Evolutionary conservation across 2,329 filamentous ascomycete species (phyloP), one percentile per base, ranked within the genome.

Genomic region (Neoascochyta sp.): DNA sequence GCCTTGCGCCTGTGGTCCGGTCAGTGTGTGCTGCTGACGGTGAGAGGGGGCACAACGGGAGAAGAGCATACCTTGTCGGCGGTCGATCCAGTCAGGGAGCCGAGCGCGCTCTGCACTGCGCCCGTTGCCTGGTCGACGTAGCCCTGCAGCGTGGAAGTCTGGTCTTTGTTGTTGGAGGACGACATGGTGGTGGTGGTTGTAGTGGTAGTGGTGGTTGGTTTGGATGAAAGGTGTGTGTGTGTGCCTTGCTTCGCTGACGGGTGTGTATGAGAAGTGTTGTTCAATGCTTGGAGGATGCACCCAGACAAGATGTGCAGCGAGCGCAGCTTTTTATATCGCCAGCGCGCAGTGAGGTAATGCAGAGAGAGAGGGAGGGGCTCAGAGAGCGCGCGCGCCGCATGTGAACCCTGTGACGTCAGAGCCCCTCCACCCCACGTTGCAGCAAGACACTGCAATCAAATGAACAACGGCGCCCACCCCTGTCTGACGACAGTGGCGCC

Each of bases 131-230:
- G 75, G 73, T 89, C 59, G 27, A 63, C 43, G 41, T 59, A 52
- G 34, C 85, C 83, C 73, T 90, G 77, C 56, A 89, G 74, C 43
- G 88, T 92, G 42, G 86, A 93, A 47, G 82, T 76, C 30, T 73
- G 59, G 43, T 60, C 48, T 27, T 55, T 55, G 58, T 72, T 70
- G 67, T 71, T 69, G 66, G 71, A 66, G 55, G 70, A 66, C 70
- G 73, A 76, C 26, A 24, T 10, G 24, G 14, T 23, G 16, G 11
- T 10, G 24, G 14, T 23, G 16, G 11, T 9, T 33, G 12, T 32
- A 9, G n/a, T 7, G 18, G 7, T 20, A 10, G 10, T 20, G 18
- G 7, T 20, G 18, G 10, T n/a, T n/a, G n/a, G n/a, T n/a, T n/a
- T n/a, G n/a, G n/a, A n/a, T n/a, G n/a, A n/a, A n/a, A n/a, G n/a